Evolutionary conservation across 2,329 filamentous ascomycete species (phyloP).

Genomic region (Lachnellula suecica): DNA sequence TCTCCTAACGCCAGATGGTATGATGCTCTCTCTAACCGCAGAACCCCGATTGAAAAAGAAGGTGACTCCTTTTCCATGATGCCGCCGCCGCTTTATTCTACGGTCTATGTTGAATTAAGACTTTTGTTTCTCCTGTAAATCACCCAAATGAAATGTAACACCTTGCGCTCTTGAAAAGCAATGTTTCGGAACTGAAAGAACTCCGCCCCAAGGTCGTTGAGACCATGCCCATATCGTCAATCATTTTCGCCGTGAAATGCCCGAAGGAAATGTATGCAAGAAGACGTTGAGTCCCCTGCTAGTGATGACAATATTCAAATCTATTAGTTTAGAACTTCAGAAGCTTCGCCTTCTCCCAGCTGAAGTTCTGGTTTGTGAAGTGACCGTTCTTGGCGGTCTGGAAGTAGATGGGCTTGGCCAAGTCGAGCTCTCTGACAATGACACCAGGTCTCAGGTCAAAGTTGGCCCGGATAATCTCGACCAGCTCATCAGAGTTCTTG

Average conservation of each 20-base stretch:
- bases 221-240: constrained; percentile 32
- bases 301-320: constrained; percentile 19
- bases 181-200: constrained; percentile 21
- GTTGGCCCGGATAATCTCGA: constrained; percentile 91
- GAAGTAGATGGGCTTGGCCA: constrained; percentile 96
- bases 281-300: constrained; percentile 34
- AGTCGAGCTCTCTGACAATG: constrained; percentile 95
- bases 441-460: constrained; percentile 98
- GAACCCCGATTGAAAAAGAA: constrained; percentile 13
- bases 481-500: constrained; percentile 88
- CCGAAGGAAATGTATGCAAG: constrained; percentile 26
- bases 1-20: constrained; percentile 35
- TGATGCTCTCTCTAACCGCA: constrained; percentile 28
- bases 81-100: constrained; percentile 28
- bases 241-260: constrained; percentile 33
- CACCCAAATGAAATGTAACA: constrained; percentile 8
- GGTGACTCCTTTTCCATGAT: constrained; percentile 2
- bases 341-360: constrained; percentile 96
- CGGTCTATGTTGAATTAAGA: constrained; percentile 38
- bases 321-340: constrained; percentile 75
- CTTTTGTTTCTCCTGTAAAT: constrained; percentile 29
- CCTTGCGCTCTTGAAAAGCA: constrained; percentile 2
- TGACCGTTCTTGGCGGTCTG: constrained; percentile 99
- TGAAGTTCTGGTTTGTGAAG: constrained; percentile 98
- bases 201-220: constrained; percentile 34